Base-by-base conservation (phyloP, 2,329 filamentous ascomycete species). In the Ceratocystis alfenasii region DNA sequence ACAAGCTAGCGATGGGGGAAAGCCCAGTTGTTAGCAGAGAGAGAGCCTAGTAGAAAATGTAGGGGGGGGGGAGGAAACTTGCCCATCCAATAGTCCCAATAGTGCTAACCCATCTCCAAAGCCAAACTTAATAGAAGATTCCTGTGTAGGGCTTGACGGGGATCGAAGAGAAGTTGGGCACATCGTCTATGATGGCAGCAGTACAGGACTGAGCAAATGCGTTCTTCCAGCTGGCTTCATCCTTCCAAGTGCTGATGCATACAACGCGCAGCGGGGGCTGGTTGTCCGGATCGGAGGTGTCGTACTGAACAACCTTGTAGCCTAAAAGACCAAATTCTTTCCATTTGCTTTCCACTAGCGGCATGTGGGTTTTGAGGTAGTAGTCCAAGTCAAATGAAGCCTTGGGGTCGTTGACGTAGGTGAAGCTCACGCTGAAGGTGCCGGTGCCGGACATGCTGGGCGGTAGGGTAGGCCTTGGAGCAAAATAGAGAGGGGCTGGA, bases 361-460 rank as follows among this genome's bases (percentile, higher is more conserved):
- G 74, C 76, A 81, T 78, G 73, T 81, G 79, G 22, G 68, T 75
- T 2, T 70, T 65, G 46, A 80, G 70, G 70, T 80, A 82, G 75
- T 81, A 81, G 44, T 78, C 74, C 69, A 79, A 72, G 72, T 81
- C 72, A 73, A 81, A 81, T 68, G 72, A 73, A 46, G 72, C 50
- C 33, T 41, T 48, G 10, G 66, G 48, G 46, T 50, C 65, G 41
- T 50, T 45, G 15, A n/a, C 46, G 63, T 67, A 67, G 25, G 60
- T 48, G 28, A 67, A 61, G 59, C 45, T 57, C 36, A 48, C 50
- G 30, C 57, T 65, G 63, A 61, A 67, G 22, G 46, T 55, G 15
- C 59, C 65, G 22, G 46, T 55, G 22, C 59, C 60, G 45, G 50
- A 36, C 65, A 67, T 67, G 7, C 12, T 36, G 25, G 28, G 55